Evolutionary conservation across 2,329 filamentous ascomycete genomes (phyloP).

Genomic region (Parastagonospora nodorum): DNA sequence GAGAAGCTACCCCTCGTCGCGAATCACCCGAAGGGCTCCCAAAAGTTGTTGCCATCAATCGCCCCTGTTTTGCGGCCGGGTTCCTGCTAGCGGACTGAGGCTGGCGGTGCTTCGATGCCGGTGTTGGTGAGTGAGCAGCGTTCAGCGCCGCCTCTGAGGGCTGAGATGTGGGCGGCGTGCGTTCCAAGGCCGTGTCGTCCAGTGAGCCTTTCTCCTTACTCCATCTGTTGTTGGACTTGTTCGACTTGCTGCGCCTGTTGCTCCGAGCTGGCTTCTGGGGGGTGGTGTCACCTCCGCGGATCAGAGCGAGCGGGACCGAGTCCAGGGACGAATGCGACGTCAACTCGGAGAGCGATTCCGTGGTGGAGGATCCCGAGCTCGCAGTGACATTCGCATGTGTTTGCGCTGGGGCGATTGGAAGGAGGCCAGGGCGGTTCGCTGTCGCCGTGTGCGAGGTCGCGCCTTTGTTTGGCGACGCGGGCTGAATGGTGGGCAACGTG

Average conservation of each 20-base stretch:
- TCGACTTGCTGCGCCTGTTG: conserved; percentile 33
- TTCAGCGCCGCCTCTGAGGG: conserved; percentile 20
- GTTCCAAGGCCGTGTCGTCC: conserved; percentile 34
- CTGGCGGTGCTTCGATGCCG: conserved; percentile 21
- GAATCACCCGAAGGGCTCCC: conserved; percentile 46
- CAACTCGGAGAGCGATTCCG: conserved; percentile 33
- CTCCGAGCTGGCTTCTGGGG: conserved; percentile 35
- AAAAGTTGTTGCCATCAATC: conserved; percentile 46
- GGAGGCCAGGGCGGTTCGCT: conserved; percentile 13
- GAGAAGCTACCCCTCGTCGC: conserved; percentile 49
- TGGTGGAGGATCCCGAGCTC: conserved; percentile 30
- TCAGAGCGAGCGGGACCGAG: conserved; percentile 31
- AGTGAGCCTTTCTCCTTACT: conserved; percentile 33
- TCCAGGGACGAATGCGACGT: conserved; percentile 38
- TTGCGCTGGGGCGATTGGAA: conserved; percentile 14
- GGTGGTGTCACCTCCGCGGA: conserved; percentile 27
- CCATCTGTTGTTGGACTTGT: conserved; percentile 33
- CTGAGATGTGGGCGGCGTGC: conserved; percentile 27
- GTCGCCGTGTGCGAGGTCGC: conserved; percentile 21
- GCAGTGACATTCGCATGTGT: conserved; percentile 36
- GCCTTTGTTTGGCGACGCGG: conserved; percentile 35
- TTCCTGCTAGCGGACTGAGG: conserved; percentile 19
- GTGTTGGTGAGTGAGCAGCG: conserved; percentile 21
- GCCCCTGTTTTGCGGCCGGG: conserved; percentile 22
- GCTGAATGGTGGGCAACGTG: conserved; percentile 35